phyloP scores from a whole-genome alignment of 2,329 filamentous ascomycete genomes.

The Trichoderma lentiforme region DNA sequence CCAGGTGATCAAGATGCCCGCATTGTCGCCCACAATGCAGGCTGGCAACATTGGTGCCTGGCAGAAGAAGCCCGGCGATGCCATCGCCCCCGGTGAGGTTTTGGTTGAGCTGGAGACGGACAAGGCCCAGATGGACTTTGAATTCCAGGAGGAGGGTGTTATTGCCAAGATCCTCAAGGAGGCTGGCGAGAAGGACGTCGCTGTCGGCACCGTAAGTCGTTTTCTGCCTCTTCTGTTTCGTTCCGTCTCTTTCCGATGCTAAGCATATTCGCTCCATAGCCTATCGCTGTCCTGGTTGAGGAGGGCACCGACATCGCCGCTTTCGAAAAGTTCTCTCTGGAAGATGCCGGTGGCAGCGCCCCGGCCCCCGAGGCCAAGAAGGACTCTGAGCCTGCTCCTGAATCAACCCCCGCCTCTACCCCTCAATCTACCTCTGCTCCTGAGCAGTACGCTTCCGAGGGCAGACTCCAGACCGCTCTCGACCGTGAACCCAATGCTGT shows the following conservation, averaged over 20 bases:
- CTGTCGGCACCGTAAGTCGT: constrained; percentile 84
- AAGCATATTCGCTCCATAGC: constrained; percentile 50
- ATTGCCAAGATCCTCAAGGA: constrained; percentile 93
- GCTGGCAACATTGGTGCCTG: constrained; percentile 93
- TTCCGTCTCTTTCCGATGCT: constrained; percentile 9
- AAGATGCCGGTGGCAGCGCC: constrained; percentile 84
- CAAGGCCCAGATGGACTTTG: constrained; percentile 99
- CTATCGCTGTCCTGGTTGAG: constrained; percentile 92
- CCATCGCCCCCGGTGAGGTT: constrained; percentile 85
- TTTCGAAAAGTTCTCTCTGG: constrained; percentile 83
- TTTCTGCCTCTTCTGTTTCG: constrained; percentile 9
- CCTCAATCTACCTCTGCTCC: constrained; percentile 48
- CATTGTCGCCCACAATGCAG: constrained; percentile 96
- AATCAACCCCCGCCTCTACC: constrained; percentile 50
- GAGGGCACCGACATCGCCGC: constrained; percentile 82
- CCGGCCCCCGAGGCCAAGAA: constrained; percentile 62
- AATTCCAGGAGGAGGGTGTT: constrained; percentile 97
- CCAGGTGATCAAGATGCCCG: constrained; percentile 95
- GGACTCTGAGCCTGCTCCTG: constrained; percentile 62
- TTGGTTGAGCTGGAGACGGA: constrained; percentile 98
- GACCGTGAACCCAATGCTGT: constrained; percentile 75
- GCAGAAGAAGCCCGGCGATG: constrained; percentile 96
- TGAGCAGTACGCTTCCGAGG: constrained; percentile 69
- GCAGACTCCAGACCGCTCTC: constrained; percentile 77
- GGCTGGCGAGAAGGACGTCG: constrained; percentile 86